phyloP scores from a whole-genome alignment of 345 rosid genomes.

The Camelina neglecta region DNA sequence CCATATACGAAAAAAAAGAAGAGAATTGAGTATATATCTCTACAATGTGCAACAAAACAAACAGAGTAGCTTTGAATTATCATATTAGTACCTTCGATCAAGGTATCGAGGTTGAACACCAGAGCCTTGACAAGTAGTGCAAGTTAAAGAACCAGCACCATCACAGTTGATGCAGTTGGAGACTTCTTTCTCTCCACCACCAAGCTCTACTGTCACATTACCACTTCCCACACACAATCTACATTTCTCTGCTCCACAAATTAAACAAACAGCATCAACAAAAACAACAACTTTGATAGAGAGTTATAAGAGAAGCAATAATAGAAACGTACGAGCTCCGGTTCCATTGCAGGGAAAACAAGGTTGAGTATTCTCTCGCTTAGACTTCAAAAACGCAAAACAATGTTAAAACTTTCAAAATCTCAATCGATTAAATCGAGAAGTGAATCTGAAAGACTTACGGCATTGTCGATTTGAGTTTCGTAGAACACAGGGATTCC shows the following conservation, averaged over 20 bases:
- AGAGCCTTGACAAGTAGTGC: conserved; percentile 95
- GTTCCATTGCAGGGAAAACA: conserved; percentile 94
- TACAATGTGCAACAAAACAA: not conserved
- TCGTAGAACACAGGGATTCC: conserved; percentile 90
- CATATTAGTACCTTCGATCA: conserved; percentile 81
- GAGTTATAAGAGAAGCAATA: not conserved
- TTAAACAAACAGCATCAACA: not conserved
- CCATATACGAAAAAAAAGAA: not conserved
- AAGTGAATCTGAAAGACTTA: conserved; percentile 41
- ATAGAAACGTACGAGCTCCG: conserved; percentile 79
- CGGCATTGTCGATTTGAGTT: conserved; percentile 83
- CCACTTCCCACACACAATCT: conserved; percentile 91
- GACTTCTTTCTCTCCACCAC: conserved; percentile 79
- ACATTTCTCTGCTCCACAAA: conserved; percentile 64
- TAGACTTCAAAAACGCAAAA: conserved; percentile 54
- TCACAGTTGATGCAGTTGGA: conserved; percentile 84
- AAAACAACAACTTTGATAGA: not conserved
- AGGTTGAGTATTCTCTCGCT: conserved; percentile 86
- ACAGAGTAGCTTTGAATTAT: not conserved
- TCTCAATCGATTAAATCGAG: not conserved
- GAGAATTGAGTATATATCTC: not conserved
- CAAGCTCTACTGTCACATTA: conserved; percentile 66
- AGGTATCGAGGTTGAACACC: conserved; percentile 98
- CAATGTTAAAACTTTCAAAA: not conserved
- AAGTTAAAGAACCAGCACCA: conserved; percentile 81